Evolutionary conservation across 75 land plant species (phyloP).

Genomic region (Pinus tabuliformis): DNA sequence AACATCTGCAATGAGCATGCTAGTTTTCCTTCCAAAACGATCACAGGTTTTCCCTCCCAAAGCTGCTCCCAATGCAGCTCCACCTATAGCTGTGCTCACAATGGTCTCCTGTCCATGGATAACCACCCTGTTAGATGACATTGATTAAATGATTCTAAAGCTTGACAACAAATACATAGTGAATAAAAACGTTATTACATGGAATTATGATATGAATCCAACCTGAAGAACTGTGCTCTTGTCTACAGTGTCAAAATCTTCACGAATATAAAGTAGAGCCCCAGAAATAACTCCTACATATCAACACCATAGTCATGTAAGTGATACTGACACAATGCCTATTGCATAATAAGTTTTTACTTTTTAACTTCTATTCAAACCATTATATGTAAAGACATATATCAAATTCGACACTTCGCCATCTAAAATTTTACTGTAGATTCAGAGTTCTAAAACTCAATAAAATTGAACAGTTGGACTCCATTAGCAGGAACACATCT

Average conservation of each 20-base stretch:
- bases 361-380: background rate
- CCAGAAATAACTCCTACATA: conserved; percentile 25
- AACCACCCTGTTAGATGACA: conserved; percentile 12
- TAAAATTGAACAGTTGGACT: background rate
- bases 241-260: conserved; percentile 29
- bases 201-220: conserved; percentile 1
- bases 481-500: background rate
- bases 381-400: background rate
- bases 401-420: background rate
- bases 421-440: background rate
- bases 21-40: conserved; percentile 23
- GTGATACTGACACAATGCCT: background rate
- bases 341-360: background rate
- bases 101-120: conserved; percentile 34
- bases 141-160: conserved; percentile 2
- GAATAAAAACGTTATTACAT: background rate
- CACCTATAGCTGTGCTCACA: conserved; percentile 39
- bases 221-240: conserved; percentile 40
- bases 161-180: background rate
- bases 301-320: conserved; percentile 2
- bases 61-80: conserved; percentile 36
- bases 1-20: conserved; percentile 24
- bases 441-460: background rate
- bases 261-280: conserved; percentile 39
- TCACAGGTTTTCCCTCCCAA: conserved; percentile 32